These are phyloP conservation scores for Syzygium syzygioides DNA, from an alignment of 441 rosid genomes.

Conservation along the genomic window DNA sequence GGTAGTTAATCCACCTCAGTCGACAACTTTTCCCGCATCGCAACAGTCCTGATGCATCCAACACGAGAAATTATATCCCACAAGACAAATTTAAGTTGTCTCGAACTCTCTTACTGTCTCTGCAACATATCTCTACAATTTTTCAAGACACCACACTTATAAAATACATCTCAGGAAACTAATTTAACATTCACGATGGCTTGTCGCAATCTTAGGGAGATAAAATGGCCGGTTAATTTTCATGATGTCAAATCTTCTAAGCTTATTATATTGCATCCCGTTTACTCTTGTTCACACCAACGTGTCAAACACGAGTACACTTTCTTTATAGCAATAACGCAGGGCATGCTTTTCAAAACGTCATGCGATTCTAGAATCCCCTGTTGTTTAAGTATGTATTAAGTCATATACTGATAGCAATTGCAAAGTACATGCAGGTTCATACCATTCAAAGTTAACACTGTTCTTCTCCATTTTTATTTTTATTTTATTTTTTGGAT, in stretches of 20 bases:
- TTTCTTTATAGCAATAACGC: not conserved
- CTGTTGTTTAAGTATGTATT: not conserved
- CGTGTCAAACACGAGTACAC: not conserved
- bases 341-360: not conserved
- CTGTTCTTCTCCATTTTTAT: not conserved
- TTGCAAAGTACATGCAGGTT: not conserved
- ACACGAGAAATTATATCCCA: not conserved
- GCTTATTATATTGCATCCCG: not conserved
- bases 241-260: not conserved
- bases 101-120: not conserved
- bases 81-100: not conserved
- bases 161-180: not conserved
- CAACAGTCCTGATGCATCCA: slow-evolving; percentile 4
- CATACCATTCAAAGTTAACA: not conserved
- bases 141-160: not conserved
- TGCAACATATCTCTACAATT: not conserved
- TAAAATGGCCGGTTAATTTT: not conserved
- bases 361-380: not conserved
- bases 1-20: slow-evolving; percentile 10
- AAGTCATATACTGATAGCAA: not conserved
- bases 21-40: slow-evolving; percentile 15
- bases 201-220: not conserved
- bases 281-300: not conserved
- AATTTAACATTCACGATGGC: not conserved
- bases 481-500: not conserved